Evolutionary conservation across 345 rosid species (phyloP), one percentile per base, ranked within the genome.

Genomic region (Linum lewisii): DNA sequence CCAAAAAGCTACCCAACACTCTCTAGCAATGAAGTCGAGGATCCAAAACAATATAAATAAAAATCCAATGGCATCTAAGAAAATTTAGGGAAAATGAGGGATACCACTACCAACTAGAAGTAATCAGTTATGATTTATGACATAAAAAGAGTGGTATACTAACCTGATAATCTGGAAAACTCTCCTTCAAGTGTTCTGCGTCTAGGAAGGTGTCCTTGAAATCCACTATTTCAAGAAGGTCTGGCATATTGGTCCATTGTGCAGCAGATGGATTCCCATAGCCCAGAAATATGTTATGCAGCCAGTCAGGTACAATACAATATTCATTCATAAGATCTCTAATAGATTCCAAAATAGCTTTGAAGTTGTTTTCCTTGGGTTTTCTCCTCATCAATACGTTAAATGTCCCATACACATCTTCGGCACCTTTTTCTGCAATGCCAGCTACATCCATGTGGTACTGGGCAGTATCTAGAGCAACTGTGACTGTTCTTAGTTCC

Each of bases 301-400:
- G 68, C 99, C 99, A 93, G 34, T 89, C 95, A 63, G 99, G 99
- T 66, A 93, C 99, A 66, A 93, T 85, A 75, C 97, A 93, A 62
- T 85, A 93, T 69, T 93, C 99, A 77, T 93, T 93, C 99, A 93
- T 93, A 58, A 93, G 99, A 79, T 93, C 99, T 78, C 99, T 87
- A 59, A 93, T 93, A 32, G 99, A 93, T 77, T 93, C 99, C 59
- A 89, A 78, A 70, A 93, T 93, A 64, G 99, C 99, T 75, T 93
- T 93, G 80, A 93, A 93, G 70, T 93, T 93, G 66, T 93, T 93
- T 83, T 93, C 99, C 79, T 93, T 89, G 4, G 99, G 99, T 71
- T 93, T 93, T 75, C 99, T 89, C 77, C 99, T 87, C 95, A 93
- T 81, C 72, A 93, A 69, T 63, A 93, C 71, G 77, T 93, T 85